Evolutionary conservation across 768 basidiomycete genomes (phyloP).

Genomic region (Tylopilus balloui): DNA sequence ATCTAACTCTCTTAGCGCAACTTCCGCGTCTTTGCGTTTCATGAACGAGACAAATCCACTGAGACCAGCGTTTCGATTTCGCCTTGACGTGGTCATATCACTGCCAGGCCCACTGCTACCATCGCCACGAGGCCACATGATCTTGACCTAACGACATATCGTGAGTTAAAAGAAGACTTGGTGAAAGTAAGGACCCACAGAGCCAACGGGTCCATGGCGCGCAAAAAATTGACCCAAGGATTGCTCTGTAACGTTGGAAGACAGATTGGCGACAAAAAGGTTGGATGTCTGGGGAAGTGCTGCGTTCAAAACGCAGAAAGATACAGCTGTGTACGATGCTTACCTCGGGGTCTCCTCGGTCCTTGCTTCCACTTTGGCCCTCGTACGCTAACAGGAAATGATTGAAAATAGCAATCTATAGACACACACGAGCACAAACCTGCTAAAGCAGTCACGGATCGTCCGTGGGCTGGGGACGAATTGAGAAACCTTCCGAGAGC

Average conservation of each 20-base stretch:
- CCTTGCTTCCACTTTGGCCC: constrained; percentile 84
- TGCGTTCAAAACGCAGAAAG: constrained; percentile 1
- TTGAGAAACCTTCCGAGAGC: not conserved
- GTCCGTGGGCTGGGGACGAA: constrained; percentile 45
- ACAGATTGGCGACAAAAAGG: constrained; percentile 92
- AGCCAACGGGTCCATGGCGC: constrained; percentile 86
- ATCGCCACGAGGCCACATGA: constrained; percentile 98
- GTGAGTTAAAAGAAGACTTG: not conserved
- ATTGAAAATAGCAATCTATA: not conserved
- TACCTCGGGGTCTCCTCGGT: constrained; percentile 84
- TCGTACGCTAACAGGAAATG: constrained; percentile 61
- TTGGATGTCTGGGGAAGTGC: constrained; percentile 71
- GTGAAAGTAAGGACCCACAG: constrained; percentile 45
- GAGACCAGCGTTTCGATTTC: constrained; percentile 68
- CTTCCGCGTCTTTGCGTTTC: constrained; percentile 88
- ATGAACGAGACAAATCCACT: constrained; percentile 98
- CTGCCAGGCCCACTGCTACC: constrained; percentile 60
- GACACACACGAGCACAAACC: constrained; percentile 41
- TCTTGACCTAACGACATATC: constrained; percentile 63
- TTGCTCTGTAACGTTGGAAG: constrained; percentile 80
- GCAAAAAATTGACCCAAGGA: constrained; percentile 89
- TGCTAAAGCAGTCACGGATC: constrained; percentile 88
- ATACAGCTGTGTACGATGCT: constrained; percentile 12
- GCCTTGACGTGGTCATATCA: constrained; percentile 69
- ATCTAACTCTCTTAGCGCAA: constrained; percentile 83